Evolutionary conservation across 2,329 filamentous ascomycete genomes (phyloP), one percentile per base, ranked within the genome.

Genomic region (Cladobotryum mycophilum): DNA sequence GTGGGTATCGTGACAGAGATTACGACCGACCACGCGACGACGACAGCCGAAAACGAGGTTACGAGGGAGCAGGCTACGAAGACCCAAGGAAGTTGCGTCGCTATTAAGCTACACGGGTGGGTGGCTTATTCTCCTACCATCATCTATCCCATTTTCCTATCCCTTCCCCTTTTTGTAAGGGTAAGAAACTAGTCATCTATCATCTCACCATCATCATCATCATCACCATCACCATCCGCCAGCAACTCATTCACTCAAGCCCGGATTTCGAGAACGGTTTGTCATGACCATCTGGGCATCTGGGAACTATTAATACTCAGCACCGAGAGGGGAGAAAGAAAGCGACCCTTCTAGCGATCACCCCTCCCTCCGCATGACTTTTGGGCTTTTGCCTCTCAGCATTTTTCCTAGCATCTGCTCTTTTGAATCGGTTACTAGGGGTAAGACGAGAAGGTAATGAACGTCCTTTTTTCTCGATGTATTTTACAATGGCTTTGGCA

Each of bases 41-140:
- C 58, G 79, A 80, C 58, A 75, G 72, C 69, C 70, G 81, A 65
- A 80, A 88, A 76, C 81, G 85, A 65, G 78, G 83, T 47, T 89
- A 87, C 69, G 90, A 95, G 47, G 86, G 86, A 64, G 84, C 84
- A 65, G 80, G 81, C 58, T 85, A 91, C 71, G 89, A 96, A 64
- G 91, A 96, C 68, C 80, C 82, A 45, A 70, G 80, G 52, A 85
- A 85, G 68, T 65, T 84, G 55, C 80, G 82, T 56, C 79, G 82
- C 56, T 85, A 85, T 70, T 84, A 73, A 72, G 42, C 8, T 48
- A 30, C 36, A 22, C 33, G 38, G 51, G 46, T 42, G 46, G 44
- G 47, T 51, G 48, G 49, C 46, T 40, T 47, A 13, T 42, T 52
- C 35, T 42, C 36, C 45, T 41, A 33, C 38, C 49, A 51, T 47